A percentile compares a stretch with the other conserved stretches of the same genome.
These are phyloP conservation scores for Alternaria panax DNA, from an alignment of 2,329 filamentous ascomycete genomes.

Conservation along the genomic window DNA sequence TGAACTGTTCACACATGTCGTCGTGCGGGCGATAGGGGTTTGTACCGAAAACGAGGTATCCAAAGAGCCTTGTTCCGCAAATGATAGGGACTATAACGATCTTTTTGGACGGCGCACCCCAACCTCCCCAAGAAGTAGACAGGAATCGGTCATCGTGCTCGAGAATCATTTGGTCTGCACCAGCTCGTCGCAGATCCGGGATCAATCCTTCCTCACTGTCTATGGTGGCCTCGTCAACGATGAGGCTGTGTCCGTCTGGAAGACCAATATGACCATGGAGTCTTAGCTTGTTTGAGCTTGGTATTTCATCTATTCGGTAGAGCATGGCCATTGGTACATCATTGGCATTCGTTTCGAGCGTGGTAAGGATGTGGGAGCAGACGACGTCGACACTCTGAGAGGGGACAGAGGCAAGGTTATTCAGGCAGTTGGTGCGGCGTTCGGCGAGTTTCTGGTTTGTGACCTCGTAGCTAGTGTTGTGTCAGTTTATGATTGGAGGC, in stretches of 20 bases:
- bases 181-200: slow-evolving; percentile 40
- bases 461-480: slow-evolving; percentile 36
- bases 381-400: slow-evolving; percentile 28
- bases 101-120: slow-evolving; percentile 32
- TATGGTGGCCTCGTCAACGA: slow-evolving; percentile 32
- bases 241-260: slow-evolving; percentile 35
- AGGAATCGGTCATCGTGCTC: slow-evolving; percentile 42
- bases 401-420: slow-evolving; percentile 39
- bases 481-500: neutral
- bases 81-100: slow-evolving; percentile 40
- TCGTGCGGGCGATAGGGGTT: slow-evolving; percentile 48
- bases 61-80: slow-evolving; percentile 31
- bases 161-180: slow-evolving; percentile 28
- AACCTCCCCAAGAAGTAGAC: slow-evolving; percentile 39
- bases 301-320: slow-evolving; percentile 31
- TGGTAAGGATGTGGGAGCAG: slow-evolving; percentile 39
- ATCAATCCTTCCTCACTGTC: slow-evolving; percentile 36
- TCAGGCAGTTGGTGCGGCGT: slow-evolving; percentile 43
- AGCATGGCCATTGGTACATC: slow-evolving; percentile 44
- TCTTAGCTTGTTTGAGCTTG: slow-evolving; percentile 19
- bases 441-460: slow-evolving; percentile 42
- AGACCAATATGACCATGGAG: slow-evolving; percentile 40
- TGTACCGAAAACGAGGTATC: slow-evolving; percentile 45
- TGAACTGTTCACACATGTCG: slow-evolving; percentile 40
- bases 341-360: slow-evolving; percentile 34